These are phyloP conservation scores for Penicillium waksmanii DNA, from an alignment of 495 filamentous ascomycete genomes.

Conservation along the genomic window DNA sequence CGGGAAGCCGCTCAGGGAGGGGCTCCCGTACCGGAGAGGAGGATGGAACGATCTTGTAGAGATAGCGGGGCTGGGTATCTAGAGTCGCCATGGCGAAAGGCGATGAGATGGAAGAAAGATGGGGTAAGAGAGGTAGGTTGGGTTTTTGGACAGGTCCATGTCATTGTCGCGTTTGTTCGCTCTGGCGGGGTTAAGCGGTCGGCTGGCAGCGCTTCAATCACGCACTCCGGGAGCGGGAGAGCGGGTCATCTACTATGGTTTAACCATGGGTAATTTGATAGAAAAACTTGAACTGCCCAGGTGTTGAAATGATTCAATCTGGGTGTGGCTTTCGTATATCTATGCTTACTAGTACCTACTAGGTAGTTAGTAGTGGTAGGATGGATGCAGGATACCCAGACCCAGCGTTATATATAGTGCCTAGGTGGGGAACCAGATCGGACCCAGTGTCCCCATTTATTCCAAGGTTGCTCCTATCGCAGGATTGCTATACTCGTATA, in stretches of 20 bases:
- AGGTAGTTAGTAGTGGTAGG: too few relatives aligned
- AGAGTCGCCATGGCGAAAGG: constrained; percentile 25
- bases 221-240: neutral
- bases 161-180: neutral
- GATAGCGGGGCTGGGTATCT: constrained; percentile 37
- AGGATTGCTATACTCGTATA: too few relatives aligned
- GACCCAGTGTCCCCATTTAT: too few relatives aligned
- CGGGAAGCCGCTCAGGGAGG: constrained; percentile 44
- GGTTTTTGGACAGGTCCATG: neutral
- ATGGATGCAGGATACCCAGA: too few relatives aligned
- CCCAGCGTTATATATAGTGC: too few relatives aligned
- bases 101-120: constrained; percentile 1
- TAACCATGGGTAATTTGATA: neutral
- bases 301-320: too few relatives aligned
- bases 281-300: neutral
- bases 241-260: neutral
- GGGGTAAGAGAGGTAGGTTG: neutral
- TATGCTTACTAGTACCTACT: too few relatives aligned
- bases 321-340: too few relatives aligned
- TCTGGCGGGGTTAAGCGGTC: constrained; percentile 2
- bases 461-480: too few relatives aligned
- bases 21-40: constrained; percentile 45
- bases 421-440: too few relatives aligned
- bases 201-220: neutral
- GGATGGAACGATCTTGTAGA: constrained; percentile 52